A percentile compares a stretch with the other conserved stretches of the same genome.
Conservation (phyloP, 768 basidiomycete genomes). For the Boletus edulis region DNA sequence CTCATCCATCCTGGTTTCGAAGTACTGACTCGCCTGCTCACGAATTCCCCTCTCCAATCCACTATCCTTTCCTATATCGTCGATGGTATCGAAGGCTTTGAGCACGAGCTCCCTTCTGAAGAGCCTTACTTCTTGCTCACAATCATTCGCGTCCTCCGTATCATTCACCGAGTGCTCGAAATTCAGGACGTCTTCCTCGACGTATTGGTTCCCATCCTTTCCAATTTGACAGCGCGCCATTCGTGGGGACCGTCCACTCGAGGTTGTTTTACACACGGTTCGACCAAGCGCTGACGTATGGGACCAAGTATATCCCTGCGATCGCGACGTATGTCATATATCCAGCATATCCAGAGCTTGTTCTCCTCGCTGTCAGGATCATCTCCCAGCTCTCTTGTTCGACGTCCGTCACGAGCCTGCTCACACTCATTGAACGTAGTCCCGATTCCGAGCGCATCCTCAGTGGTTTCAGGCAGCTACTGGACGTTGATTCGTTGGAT, state of each 20-base stretch:
- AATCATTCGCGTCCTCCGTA: constrained; percentile 80
- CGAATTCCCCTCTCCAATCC: constrained; percentile 66
- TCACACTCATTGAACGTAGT: constrained; percentile 76
- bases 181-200: constrained; percentile 90
- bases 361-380: constrained; percentile 76
- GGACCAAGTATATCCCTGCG: constrained; percentile 70
- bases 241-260: constrained; percentile 55
- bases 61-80: constrained; percentile 77
- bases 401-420: constrained; percentile 66
- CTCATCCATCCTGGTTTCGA: constrained; percentile 86
- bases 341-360: constrained; percentile 68
- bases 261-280: constrained; percentile 71
- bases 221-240: constrained; percentile 54
- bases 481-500: constrained; percentile 60
- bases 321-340: constrained; percentile 76
- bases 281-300: constrained; percentile 72
- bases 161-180: constrained; percentile 77
- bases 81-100: constrained; percentile 76
- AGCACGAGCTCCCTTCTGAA: constrained; percentile 64
- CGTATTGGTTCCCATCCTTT: constrained; percentile 74
- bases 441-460: constrained; percentile 83
- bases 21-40: constrained; percentile 75
- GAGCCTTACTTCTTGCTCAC: constrained; percentile 71
- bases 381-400: constrained; percentile 65
- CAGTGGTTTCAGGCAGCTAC: constrained; percentile 67